Base-by-base conservation (phyloP, 352 stramenopile species). In the Phytopythium vexans region DNA sequence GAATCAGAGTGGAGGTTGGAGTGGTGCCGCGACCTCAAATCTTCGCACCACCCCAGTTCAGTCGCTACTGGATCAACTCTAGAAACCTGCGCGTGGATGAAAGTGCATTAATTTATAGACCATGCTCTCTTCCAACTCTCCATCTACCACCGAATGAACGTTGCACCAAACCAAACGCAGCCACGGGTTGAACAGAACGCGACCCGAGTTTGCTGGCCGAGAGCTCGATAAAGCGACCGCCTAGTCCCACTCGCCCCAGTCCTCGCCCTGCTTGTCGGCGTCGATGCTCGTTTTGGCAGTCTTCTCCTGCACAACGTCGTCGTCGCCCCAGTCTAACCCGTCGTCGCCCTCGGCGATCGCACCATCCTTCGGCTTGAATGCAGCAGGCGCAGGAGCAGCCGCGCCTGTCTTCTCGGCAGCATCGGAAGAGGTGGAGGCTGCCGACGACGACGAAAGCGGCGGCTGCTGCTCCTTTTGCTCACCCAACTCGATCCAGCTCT, bases 161-260 rank as follows among this genome's bases (percentile, higher is more conserved):
- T 27, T 27, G 21, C 21, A 27, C 21, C 21, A 27, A 27, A 27
- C 21, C 21, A 27, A 27, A 27, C 21, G 21, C 21, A 27, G 21
- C 2, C 21, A 27, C 21, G 21, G 21, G 21, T 27, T 27, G 21
- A 27, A 27, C 21, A 27, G 21, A 27, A 27, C 21, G 21, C 21
- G 21, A 27, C 21, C 21, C 21, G 21, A 27, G 21, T 27, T 27
- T 27, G 21, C 21, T 27, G 21, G 21, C 21, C 21, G 21, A 27
- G 21, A 27, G 21, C 21, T 27, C 21, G 21, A 27, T 27, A 27
- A 27, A 27, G 21, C 21, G 21, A 27, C 2, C 21, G 21, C 21
- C 78, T 82, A 88, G 46, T 85, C 74, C 77, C 77, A 88, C 49
- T 88, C 74, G 41, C 77, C 77, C 77, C 77, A 88, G 59, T 88